Evolutionary conservation across 2,329 filamentous ascomycete species (phyloP).

Genomic region (Cytospora leucostoma): DNA sequence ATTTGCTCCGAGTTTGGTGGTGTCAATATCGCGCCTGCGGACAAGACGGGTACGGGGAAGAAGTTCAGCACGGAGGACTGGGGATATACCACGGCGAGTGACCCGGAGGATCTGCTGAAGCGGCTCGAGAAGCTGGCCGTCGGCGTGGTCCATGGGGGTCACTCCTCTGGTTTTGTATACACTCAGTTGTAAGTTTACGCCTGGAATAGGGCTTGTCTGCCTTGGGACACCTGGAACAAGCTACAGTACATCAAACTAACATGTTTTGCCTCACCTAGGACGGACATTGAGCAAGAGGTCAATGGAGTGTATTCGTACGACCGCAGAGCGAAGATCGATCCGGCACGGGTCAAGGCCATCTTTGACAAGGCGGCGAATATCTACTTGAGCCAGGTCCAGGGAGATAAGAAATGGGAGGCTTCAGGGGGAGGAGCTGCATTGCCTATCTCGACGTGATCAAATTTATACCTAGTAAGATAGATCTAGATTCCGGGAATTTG

Average conservation of each 20-base stretch:
- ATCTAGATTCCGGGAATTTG: background rate
- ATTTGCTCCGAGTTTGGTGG: conserved; percentile 70
- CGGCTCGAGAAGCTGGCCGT: conserved; percentile 60
- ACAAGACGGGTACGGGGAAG: conserved; percentile 37
- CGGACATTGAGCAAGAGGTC: conserved; percentile 67
- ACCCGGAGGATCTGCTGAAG: conserved; percentile 59
- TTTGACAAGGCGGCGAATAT: conserved; percentile 53
- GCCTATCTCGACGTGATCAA: background rate
- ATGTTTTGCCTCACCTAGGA: conserved; percentile 35
- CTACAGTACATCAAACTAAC: background rate
- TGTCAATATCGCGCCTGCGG: conserved; percentile 61
- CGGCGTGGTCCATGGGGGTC: conserved; percentile 57
- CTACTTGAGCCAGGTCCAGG: conserved; percentile 40
- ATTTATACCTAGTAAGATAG: background rate
- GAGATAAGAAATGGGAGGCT: conserved; percentile 15
- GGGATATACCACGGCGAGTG: conserved; percentile 68
- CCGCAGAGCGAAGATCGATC: conserved; percentile 61
- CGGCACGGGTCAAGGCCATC: conserved; percentile 56
- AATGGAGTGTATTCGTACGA: conserved; percentile 68
- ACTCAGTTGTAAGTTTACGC: conserved; percentile 58
- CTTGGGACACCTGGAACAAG: background rate
- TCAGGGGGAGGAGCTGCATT: background rate
- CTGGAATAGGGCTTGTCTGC: background rate
- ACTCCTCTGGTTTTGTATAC: conserved; percentile 65
- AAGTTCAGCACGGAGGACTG: conserved; percentile 53